Percentiles rank a stretch among this genome's conserved stretches.
Conservation (phyloP, 1,139 yeast species). For the Suhomyces bolitotheri region DNA sequence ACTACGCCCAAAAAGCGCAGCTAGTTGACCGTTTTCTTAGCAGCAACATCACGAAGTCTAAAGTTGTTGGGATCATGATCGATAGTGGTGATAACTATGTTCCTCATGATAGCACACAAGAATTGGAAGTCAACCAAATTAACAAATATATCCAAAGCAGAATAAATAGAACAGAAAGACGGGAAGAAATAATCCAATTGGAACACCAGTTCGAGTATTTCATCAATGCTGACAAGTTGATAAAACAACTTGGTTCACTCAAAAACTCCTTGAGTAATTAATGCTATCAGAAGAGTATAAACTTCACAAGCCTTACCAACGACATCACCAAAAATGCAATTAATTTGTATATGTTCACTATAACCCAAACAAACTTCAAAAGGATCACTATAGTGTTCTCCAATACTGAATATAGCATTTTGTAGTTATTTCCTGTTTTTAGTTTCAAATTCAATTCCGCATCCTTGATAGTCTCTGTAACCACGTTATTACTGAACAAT, state of each 20-base stretch:
- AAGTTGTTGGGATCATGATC: conserved; percentile 37
- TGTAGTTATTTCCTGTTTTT: conserved; percentile 30
- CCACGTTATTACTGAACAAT: conserved; percentile 27
- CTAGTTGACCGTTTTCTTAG: conserved; percentile 19
- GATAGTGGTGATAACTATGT: conserved; percentile 43
- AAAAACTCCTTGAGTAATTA: neutral
- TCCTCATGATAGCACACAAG: conserved; percentile 14
- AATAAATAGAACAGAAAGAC: conserved; percentile 11
- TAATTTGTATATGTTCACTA: conserved; percentile 56
- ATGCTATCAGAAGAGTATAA: conserved; percentile 16
- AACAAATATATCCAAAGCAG: conserved; percentile 17
- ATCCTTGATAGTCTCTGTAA: conserved; percentile 24
- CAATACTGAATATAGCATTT: conserved; percentile 39
- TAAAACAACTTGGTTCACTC: conserved; percentile 20
- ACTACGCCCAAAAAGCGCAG: conserved; percentile 20
- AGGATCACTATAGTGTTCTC: conserved; percentile 57
- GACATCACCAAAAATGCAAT: conserved; percentile 33
- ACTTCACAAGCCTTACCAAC: conserved; percentile 41
- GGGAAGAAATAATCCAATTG: conserved; percentile 14
- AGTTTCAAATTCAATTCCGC: conserved; percentile 23
- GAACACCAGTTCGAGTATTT: conserved; percentile 18
- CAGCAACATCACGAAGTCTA: conserved; percentile 12
- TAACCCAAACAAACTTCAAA: conserved; percentile 70
- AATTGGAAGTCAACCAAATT: conserved; percentile 3
- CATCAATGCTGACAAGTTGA: conserved; percentile 30